These are phyloP conservation scores for Puccinia coronata DNA, from an alignment of 1,284 basidiomycete genomes.

Conservation along the genomic window DNA sequence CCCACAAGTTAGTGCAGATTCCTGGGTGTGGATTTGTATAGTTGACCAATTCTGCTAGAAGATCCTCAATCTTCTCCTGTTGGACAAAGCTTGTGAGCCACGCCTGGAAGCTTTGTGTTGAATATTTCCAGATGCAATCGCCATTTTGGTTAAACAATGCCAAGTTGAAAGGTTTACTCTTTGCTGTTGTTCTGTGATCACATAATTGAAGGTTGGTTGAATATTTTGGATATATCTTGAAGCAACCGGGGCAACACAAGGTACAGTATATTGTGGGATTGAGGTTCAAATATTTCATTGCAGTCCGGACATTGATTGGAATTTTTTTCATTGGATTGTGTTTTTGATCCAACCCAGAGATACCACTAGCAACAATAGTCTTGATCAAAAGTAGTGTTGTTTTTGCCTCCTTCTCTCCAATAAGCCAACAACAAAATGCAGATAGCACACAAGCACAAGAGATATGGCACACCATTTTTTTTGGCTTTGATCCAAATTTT, in stretches of 20 bases:
- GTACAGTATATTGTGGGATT: slow-evolving; percentile 22
- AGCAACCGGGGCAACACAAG: slow-evolving; percentile 29
- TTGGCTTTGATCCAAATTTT: neutral
- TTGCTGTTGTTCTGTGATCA: neutral
- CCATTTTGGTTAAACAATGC: neutral
- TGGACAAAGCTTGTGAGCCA: slow-evolving; percentile 24
- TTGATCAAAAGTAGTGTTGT: neutral
- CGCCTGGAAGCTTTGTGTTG: slow-evolving; percentile 20
- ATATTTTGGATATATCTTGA: slow-evolving; percentile 1
- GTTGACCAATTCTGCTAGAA: neutral
- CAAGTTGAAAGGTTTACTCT: neutral
- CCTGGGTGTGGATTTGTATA: neutral
- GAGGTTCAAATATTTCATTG: slow-evolving; percentile 15
- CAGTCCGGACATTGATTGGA: slow-evolving; percentile 19
- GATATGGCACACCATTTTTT: neutral
- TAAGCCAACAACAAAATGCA: slow-evolving; percentile 1
- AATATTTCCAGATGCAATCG: slow-evolving; percentile 17
- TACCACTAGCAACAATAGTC: neutral
- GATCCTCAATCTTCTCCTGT: slow-evolving; percentile 11
- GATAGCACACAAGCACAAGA: neutral
- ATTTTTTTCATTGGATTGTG: neutral
- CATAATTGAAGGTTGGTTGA: neutral
- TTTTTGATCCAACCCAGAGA: neutral
- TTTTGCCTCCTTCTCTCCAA: neutral
- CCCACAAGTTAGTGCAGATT: slow-evolving; percentile 16